Base-by-base conservation (phyloP, 805 yeast genomes). In the Suhomyces sp. region DNA sequence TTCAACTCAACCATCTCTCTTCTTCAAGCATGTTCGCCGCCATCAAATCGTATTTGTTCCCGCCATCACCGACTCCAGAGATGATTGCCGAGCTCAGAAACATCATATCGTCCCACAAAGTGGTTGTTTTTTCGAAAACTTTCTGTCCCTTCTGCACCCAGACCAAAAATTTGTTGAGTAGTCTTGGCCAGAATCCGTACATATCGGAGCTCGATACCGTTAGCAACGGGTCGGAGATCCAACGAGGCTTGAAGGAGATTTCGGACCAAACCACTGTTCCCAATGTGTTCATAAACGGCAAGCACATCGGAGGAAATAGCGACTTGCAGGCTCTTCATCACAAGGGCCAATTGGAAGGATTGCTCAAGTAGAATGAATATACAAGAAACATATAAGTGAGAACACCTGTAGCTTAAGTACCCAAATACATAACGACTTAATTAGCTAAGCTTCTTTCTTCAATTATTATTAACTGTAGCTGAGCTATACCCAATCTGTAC, bases 71-170 rank as follows among this genome's bases (percentile, higher is more conserved):
- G 9, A 25, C 58, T 2, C 49, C 51, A 3, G 60, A 53, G 45
- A 46, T 51, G 21, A 29, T 52, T 4, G 51, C 48, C 25, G 56
- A 51, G 20, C 37, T 60, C 39, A 47, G 53, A 33, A 31, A 27
- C 13, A 43, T 44, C 8, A 55, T 60, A 15, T 51, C 29, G 8
- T 33, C 55, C 6, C 50, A 58, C 39, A 57, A 56, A 45, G 55
- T 65, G 2, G 60, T 62, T 17, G 62, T 66, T 5, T 66, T 56
- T 44, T 69, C 73, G 47, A 71, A 71, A 57, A 39, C 69, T 46
- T 75, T 76, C 58, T 74, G 82, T 57, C 81, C 82, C 35, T 72
- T 72, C 58, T 62, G 76, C 72, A 22, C 49, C 55, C 52, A 69
- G 71, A 50, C 73, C 76, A 83, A 77, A 73, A 66, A 64, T 43